phyloP scores from a whole-genome alignment of 805 yeast species.

The Kodamaea hsintzibuensis region DNA sequence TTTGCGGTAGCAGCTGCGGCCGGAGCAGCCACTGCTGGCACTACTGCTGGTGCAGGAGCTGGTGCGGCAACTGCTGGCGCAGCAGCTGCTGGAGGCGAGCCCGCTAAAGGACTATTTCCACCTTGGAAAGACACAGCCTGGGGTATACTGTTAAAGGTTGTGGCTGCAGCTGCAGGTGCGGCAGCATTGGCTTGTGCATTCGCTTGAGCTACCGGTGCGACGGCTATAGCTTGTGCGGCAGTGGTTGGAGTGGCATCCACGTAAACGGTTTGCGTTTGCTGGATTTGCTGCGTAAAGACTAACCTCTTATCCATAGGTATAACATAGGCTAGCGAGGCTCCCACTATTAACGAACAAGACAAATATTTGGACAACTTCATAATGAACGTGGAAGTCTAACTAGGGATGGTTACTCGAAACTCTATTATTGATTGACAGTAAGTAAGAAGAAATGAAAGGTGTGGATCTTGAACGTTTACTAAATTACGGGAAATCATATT shows the following conservation, averaged over 20 bases:
- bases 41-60: conserved; percentile 21
- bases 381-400: conserved; percentile 2
- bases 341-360: conserved; percentile 8
- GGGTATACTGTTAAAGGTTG: conserved; percentile 4
- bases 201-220: conserved; percentile 3
- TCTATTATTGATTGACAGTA: background rate
- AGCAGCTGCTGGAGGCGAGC: conserved; percentile 12
- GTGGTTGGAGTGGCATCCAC: background rate
- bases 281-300: conserved; percentile 1
- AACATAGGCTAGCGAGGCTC: conserved; percentile 11
- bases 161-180: background rate
- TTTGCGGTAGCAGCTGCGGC: conserved; percentile 16
- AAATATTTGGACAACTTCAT: conserved; percentile 11
- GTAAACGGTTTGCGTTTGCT: background rate
- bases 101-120: conserved; percentile 6
- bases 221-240: background rate
- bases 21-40: conserved; percentile 26
- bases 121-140: conserved; percentile 9
- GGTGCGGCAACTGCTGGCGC: conserved; percentile 18
- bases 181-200: background rate
- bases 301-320: conserved; percentile 11
- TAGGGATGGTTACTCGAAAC: background rate
- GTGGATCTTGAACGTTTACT: background rate
- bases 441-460: conserved; percentile 1
- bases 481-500: background rate